Conservation (phyloP, 1,284 basidiomycete genomes). For the Peniophora sp. region DNA sequence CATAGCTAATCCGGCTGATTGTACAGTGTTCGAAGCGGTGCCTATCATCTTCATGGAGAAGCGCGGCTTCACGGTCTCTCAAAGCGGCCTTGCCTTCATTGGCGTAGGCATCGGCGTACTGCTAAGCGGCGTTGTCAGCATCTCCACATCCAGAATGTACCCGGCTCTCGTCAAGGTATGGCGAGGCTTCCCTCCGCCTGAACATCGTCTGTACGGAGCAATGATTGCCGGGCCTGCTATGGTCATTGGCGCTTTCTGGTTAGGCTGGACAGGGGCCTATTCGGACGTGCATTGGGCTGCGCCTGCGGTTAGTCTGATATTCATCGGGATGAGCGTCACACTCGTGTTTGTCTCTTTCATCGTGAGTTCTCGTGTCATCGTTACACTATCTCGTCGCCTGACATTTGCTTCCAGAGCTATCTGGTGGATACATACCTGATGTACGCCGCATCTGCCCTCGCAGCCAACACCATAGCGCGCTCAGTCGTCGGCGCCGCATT, state of each 20-base stretch:
- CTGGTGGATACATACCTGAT: slow-evolving; percentile 54
- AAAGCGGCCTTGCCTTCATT: slow-evolving; percentile 54
- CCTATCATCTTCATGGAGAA: slow-evolving; percentile 22
- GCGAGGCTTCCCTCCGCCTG: slow-evolving; percentile 39
- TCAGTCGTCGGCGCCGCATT: slow-evolving; percentile 60
- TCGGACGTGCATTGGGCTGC: slow-evolving; percentile 50
- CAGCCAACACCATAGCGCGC: slow-evolving; percentile 64
- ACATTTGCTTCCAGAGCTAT: slow-evolving; percentile 44
- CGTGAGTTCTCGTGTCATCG: slow-evolving; percentile 26
- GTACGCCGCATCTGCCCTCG: slow-evolving; percentile 66
- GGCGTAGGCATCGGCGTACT: slow-evolving; percentile 60
- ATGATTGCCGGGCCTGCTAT: slow-evolving; percentile 34
- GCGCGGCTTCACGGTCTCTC: slow-evolving; percentile 39
- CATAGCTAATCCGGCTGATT: too few species aligned
- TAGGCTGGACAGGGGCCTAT: slow-evolving; percentile 63
- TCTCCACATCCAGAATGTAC: slow-evolving; percentile 26
- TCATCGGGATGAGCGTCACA: slow-evolving; percentile 45
- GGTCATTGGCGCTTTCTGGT: slow-evolving; percentile 32
- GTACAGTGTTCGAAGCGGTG: slow-evolving; percentile 53
- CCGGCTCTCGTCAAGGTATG: slow-evolving; percentile 27
- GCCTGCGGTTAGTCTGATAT: slow-evolving; percentile 42
- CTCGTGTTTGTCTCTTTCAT: slow-evolving; percentile 60
- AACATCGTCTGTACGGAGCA: slow-evolving; percentile 40
- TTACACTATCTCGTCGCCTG: too few species aligned
- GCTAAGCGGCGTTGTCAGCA: slow-evolving; percentile 39